A percentile compares a stretch with the other conserved stretches of the same genome.
Conservation (phyloP, 345 rosid species). For the Citrus hindsii region DNA sequence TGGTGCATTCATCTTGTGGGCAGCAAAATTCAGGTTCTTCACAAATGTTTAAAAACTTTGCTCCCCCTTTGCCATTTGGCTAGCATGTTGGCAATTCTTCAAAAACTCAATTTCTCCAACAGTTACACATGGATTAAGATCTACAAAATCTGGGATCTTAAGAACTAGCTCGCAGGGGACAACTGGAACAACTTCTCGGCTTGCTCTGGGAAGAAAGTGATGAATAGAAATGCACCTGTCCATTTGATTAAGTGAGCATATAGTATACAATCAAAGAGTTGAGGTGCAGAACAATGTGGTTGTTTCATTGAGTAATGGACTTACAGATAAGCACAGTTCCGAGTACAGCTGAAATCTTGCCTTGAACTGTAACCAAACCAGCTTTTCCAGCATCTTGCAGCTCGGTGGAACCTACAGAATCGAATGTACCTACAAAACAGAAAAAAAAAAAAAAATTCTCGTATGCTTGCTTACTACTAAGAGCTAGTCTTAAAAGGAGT, state of each 20-base stretch:
- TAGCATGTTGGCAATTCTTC: not conserved
- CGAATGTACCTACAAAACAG: slow-evolving; percentile 60
- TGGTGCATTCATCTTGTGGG: not conserved
- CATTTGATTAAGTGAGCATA: not conserved
- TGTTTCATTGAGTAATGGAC: slow-evolving; percentile 12
- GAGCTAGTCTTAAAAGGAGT: not conserved
- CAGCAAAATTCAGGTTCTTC: not conserved
- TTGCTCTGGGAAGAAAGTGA: slow-evolving; percentile 85
- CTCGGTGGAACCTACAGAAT: slow-evolving; percentile 64
- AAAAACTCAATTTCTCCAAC: not conserved
- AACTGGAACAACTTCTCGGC: slow-evolving; percentile 71
- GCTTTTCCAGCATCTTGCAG: slow-evolving; percentile 90
- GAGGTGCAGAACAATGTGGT: not conserved
- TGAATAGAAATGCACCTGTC: slow-evolving; percentile 87
- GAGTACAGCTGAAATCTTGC: slow-evolving; percentile 86
- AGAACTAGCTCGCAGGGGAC: slow-evolving; percentile 45
- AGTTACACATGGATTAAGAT: not conserved
- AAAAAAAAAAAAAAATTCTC: not conserved
- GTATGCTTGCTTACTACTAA: not conserved
- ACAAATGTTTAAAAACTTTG: not conserved
- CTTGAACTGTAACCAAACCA: slow-evolving; percentile 83
- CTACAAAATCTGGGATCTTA: slow-evolving; percentile 10
- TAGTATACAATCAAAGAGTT: not conserved
- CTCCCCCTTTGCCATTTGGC: not conserved
- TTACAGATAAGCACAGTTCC: slow-evolving; percentile 92